Conservation (phyloP, 2,329 filamentous ascomycete species). For the Dendrostoma leiphaemia region DNA sequence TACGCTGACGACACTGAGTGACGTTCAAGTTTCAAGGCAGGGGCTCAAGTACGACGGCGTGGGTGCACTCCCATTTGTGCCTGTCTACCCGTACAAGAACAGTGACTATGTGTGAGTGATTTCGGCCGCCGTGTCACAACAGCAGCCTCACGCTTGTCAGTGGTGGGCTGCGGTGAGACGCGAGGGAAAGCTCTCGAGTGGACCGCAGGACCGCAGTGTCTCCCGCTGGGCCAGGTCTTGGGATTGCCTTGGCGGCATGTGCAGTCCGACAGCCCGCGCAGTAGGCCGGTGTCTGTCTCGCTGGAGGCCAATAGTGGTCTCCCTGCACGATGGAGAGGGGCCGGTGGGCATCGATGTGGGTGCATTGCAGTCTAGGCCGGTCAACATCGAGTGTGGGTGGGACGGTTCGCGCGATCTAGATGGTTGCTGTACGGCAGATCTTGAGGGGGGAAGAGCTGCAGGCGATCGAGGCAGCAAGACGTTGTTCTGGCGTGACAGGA, state of each 20-base stretch:
- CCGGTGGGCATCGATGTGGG: slow-evolving; percentile 9
- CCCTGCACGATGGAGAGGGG: slow-evolving; percentile 5
- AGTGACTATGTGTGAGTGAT: background rate
- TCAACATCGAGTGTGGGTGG: background rate
- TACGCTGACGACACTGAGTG: slow-evolving; percentile 2
- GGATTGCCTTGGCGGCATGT: background rate
- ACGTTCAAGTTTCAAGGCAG: slow-evolving; percentile 5
- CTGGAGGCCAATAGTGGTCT: background rate
- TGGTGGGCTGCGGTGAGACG: slow-evolving; percentile 8
- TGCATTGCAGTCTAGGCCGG: slow-evolving; percentile 15
- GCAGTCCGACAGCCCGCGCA: slow-evolving; percentile 4
- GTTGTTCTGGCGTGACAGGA: too few relatives aligned
- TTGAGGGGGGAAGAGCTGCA: background rate
- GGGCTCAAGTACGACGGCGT: background rate
- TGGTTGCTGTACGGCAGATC: background rate
- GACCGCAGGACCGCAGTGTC: background rate
- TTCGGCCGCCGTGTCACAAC: slow-evolving; percentile 9
- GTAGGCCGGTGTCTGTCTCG: slow-evolving; percentile 5
- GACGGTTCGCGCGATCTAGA: background rate
- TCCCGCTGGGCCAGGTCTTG: slow-evolving; percentile 2
- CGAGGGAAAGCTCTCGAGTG: slow-evolving; percentile 3
- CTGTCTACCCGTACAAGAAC: background rate
- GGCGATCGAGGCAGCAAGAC: too few relatives aligned
- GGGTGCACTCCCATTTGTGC: background rate
- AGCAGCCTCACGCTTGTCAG: slow-evolving; percentile 1